Conservation (phyloP, 768 basidiomycete species). For the Hemileccinum rubropunctum region DNA sequence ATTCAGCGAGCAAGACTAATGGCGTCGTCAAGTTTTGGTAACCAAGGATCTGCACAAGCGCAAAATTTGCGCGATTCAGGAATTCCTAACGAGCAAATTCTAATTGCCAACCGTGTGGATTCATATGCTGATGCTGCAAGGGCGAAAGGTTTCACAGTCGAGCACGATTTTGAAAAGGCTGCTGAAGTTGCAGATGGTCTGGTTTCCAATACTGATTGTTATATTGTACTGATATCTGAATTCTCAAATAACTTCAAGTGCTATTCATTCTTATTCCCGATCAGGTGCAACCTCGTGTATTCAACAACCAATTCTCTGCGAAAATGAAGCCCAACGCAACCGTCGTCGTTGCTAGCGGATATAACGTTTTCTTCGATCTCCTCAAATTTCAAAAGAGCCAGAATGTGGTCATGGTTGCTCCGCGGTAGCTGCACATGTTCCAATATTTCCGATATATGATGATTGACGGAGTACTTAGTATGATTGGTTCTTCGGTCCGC, state of each 20-base stretch:
- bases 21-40: conserved; percentile 47
- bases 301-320: conserved; percentile 53
- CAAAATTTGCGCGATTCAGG: conserved; percentile 65
- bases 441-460: background rate
- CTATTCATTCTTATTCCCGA: conserved; percentile 63
- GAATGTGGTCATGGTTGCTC: conserved; percentile 66
- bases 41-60: conserved; percentile 65
- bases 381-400: conserved; percentile 51
- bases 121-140: conserved; percentile 56
- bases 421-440: conserved; percentile 35
- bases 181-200: conserved; percentile 54
- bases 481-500: conserved; percentile 67
- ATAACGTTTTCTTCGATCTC: conserved; percentile 62
- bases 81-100: conserved; percentile 56
- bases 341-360: conserved; percentile 61
- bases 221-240: background rate
- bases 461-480: conserved; percentile 33
- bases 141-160: conserved; percentile 54
- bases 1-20: background rate
- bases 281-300: conserved; percentile 61
- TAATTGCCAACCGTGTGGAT: conserved; percentile 58
- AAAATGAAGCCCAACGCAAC: conserved; percentile 46
- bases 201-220: conserved; percentile 1
- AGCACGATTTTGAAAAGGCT: conserved; percentile 55
- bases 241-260: conserved; percentile 35